These are phyloP conservation scores for Euphorbia lathyris DNA, from an alignment of 345 rosid genomes.

Conservation along the genomic window DNA sequence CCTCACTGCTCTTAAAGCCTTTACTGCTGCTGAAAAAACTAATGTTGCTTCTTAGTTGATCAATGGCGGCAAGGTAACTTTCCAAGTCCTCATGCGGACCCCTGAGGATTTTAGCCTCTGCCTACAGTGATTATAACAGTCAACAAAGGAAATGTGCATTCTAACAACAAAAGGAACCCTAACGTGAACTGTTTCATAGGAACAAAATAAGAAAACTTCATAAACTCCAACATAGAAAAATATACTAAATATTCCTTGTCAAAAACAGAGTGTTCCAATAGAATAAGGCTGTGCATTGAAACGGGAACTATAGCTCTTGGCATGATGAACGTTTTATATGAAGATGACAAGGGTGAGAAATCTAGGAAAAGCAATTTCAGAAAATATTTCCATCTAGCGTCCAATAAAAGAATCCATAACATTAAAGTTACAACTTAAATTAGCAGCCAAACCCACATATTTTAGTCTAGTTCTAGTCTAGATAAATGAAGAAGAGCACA, in stretches of 20 bases:
- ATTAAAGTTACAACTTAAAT: not conserved
- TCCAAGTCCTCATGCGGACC: constrained; percentile 97
- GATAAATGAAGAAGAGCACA: not conserved
- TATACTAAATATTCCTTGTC: too few species aligned
- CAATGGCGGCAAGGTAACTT: constrained; percentile 84
- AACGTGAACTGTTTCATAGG: not conserved
- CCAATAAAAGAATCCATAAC: too few species aligned
- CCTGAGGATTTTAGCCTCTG: constrained; percentile 85
- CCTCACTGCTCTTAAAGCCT: constrained; percentile 71
- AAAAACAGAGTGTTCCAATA: too few species aligned
- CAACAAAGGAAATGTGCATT: constrained; percentile 2
- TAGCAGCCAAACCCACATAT: not conserved
- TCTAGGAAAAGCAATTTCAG: not conserved
- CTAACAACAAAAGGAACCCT: not conserved
- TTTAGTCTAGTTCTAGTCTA: not conserved
- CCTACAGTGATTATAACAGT: constrained; percentile 42
- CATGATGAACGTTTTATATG: not conserved
- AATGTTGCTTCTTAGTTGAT: constrained; percentile 74
- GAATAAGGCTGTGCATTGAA: too few species aligned
- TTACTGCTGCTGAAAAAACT: constrained; percentile 63
- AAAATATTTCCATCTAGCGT: not conserved
- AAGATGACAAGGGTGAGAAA: not conserved
- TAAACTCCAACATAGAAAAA: too few species aligned
- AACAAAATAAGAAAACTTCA: not conserved
- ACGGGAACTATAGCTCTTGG: too few species aligned